These are phyloP conservation scores for Periconia macrospinosa DNA, from an alignment of 2,329 filamentous ascomycete genomes.

Conservation along the genomic window DNA sequence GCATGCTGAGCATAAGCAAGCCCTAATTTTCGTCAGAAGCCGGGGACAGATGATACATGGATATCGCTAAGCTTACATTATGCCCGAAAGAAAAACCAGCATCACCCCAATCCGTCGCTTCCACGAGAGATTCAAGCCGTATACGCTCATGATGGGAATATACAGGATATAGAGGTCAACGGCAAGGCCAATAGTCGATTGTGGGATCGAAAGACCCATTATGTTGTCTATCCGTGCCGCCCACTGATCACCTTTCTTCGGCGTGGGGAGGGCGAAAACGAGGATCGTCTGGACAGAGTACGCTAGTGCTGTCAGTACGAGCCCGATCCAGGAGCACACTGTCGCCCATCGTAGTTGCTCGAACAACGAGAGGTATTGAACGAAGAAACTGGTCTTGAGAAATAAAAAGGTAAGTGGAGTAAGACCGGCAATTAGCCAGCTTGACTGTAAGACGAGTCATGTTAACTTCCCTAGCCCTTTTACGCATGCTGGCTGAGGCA, in stretches of 20 bases:
- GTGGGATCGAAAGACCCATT: too few relatives aligned
- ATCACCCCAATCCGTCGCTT: constrained; percentile 7
- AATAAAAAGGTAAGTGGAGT: neutral
- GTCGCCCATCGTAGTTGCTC: constrained; percentile 4
- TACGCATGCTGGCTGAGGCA: too few relatives aligned
- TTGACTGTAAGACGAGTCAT: too few relatives aligned
- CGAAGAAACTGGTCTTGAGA: constrained; percentile 8
- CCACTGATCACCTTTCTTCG: neutral
- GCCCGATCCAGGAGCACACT: constrained; percentile 4
- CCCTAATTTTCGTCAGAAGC: too few relatives aligned
- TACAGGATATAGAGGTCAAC: neutral
- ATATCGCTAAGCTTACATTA: neutral
- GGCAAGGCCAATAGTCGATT: too few relatives aligned
- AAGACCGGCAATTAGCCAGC: too few relatives aligned
- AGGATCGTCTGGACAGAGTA: constrained; percentile 1
- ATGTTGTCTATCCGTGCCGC: too few relatives aligned
- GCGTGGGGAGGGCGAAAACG: constrained; percentile 1
- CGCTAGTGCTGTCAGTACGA: constrained; percentile 1
- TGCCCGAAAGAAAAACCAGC: constrained; percentile 10
- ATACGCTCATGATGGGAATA: constrained; percentile 5
- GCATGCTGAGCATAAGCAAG: too few relatives aligned
- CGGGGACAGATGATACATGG: too few relatives aligned
- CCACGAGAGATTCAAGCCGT: constrained; percentile 2
- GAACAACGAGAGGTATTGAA: constrained; percentile 9
- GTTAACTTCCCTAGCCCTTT: too few relatives aligned